Base-by-base conservation (phyloP, 192 early-diverging fungal species). In the Linnemannia zychae region DNA sequence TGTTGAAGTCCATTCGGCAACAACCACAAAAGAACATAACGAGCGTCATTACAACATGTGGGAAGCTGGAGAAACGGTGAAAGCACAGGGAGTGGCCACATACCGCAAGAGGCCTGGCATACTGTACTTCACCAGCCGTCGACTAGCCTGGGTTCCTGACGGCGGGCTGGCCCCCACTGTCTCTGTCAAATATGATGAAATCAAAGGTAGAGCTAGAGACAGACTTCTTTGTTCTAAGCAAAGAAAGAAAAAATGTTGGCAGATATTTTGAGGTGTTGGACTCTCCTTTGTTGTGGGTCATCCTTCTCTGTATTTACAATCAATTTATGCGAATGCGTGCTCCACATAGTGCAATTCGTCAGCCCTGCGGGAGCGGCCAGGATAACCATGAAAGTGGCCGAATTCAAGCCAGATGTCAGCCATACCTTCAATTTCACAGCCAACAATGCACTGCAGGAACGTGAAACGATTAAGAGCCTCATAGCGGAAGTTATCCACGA, bases 381-480 rank as follows among this genome's bases (percentile, higher is more conserved):
- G 47, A 89, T 91, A 17, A 91, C 92, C 79, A 83, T 94, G n/a
- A 90, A 91, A 79, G 81, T 94, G 24, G 79, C 83, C 11, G 86
- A 89, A 34, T 83, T 82, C 0, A 77, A 77, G 6, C 78, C 78
- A 33, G 87, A 89, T n/a, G 76, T 65, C 4, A 77, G 50, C 74
- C 88, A 90, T 66, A 87, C 72, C 40, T 86, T 92, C 47, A 72
- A 72, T 24, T 92, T 92, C 75, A 84, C 89, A 24, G 87, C 89
- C 16, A 77, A 81, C 5, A 85, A 86, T 11, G 87, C 88, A 4
- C n/a, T 86, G 16, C 81, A 88, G 60, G 89, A 91, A 33, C 89
- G 90, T 3, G 89, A 88, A 6, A 75, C 75, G 33, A 86, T 92
- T 33, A 92, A 88, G 4, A 90, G 89, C 11, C 87, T 84, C 28